Evolutionary conservation across 352 stramenopile species (phyloP), one percentile per base, ranked within the genome.

Genomic region (Pseudoperonospora humuli): DNA sequence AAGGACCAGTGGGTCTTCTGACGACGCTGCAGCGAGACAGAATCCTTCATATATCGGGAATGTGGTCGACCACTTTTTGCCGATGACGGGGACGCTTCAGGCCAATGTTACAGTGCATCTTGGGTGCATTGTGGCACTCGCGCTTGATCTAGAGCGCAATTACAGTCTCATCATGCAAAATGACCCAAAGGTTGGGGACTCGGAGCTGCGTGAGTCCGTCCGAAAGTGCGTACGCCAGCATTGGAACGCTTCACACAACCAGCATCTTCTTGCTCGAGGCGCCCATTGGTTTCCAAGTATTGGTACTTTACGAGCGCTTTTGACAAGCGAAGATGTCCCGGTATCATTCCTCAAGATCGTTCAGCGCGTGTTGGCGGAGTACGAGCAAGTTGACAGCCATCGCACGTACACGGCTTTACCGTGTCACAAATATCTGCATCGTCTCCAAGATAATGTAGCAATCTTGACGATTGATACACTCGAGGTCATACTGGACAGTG

Each of bases 391-490:
- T 10, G 65, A 62, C 8, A 23, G 39, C 14, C 42, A 45, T 3
- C 44, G 37, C 33, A 18, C 31, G 23, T 14, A 38, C n/a, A 47
- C 21, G 13, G 5, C 9, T 23, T 15, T 40, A 7, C 33, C 50
- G 11, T 26, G 21, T 23, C 61, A 74, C 19, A 53, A 40, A 25
- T 63, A 64, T 27, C 25, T 70, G 18, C 57, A 54, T 37, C 50
- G 45, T 0, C 46, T 76, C 0, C 50, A 61, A 24, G 43, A 31
- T 3, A 36, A 23, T 10, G 50, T 70, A 6, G 44, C 48, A 3
- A 20, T 79, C 20, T 34, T 79, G 7, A 57, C 56, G 15, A 65
- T 79, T 20, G 68, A 79, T 27, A 73, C 68, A 3, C 33, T 66
- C n/a, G 62, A 76, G n/a, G 38, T 29, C 5, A 31, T 70, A 27